phyloP scores from a whole-genome alignment of 495 filamentous ascomycete genomes.

The Xylaria castorea region DNA sequence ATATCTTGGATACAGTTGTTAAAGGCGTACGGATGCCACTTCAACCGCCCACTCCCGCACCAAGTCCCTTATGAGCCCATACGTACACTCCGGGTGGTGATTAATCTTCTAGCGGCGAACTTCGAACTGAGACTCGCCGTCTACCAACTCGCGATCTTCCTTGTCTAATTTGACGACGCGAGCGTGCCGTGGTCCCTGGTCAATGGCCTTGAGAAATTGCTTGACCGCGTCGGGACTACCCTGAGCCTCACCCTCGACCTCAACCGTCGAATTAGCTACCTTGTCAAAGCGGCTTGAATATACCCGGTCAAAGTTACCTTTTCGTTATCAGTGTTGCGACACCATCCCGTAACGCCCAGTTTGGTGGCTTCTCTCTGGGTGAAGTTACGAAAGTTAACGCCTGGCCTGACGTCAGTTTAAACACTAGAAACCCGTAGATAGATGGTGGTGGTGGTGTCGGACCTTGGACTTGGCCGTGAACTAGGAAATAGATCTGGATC shows the following conservation, averaged over 20 bases:
- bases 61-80: background rate
- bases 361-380: constrained; percentile 70
- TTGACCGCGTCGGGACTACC: constrained; percentile 68
- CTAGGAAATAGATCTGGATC: constrained; percentile 59
- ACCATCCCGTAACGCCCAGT: constrained; percentile 76
- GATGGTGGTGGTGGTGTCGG: constrained; percentile 15
- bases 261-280: background rate
- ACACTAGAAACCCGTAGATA: background rate
- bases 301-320: constrained; percentile 55
- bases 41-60: background rate
- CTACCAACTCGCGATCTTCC: constrained; percentile 63
- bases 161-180: constrained; percentile 76
- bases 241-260: constrained; percentile 94
- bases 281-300: background rate
- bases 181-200: constrained; percentile 72
- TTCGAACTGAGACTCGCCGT: constrained; percentile 70
- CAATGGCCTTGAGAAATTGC: constrained; percentile 75
- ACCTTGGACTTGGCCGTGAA: constrained; percentile 64
- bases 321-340: constrained; percentile 75
- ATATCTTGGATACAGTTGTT: constrained; percentile 13
- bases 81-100: background rate
- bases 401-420: constrained; percentile 49
- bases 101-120: constrained; percentile 47
- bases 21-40: constrained; percentile 5
- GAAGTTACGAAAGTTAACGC: constrained; percentile 80